Conservation (phyloP, 2,329 filamentous ascomycete genomes). For the Capronia americana region DNA sequence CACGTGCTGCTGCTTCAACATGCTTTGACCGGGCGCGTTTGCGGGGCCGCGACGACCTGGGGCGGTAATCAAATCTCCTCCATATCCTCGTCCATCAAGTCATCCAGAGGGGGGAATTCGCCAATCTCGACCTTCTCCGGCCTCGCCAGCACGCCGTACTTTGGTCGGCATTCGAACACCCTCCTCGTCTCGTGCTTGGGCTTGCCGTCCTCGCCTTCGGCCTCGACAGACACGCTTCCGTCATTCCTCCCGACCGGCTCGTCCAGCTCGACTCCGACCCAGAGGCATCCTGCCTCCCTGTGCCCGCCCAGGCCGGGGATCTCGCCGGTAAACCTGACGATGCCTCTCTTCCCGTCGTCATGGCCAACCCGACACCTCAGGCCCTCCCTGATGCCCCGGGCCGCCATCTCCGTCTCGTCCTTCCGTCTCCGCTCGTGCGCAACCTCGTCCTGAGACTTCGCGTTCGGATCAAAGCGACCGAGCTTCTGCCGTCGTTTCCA, state of each 20-base stretch:
- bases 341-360: slow-evolving; percentile 72
- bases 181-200: slow-evolving; percentile 43
- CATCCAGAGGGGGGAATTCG: slow-evolving; percentile 59
- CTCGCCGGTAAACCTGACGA: slow-evolving; percentile 49
- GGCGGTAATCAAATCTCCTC: slow-evolving; percentile 57
- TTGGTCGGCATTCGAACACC: slow-evolving; percentile 63
- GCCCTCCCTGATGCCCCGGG: slow-evolving; percentile 69
- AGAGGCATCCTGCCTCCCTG: slow-evolving; percentile 38
- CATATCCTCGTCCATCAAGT: slow-evolving; percentile 61
- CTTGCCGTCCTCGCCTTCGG: slow-evolving; percentile 21
- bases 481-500: slow-evolving; percentile 96
- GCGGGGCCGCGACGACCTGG: neutral
- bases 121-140: slow-evolving; percentile 68
- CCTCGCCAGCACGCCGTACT: slow-evolving; percentile 65
- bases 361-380: slow-evolving; percentile 69
- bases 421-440: slow-evolving; percentile 71
- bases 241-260: slow-evolving; percentile 72
- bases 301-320: slow-evolving; percentile 42
- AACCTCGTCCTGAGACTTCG: slow-evolving; percentile 71
- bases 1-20: neutral
- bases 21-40: neutral
- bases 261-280: slow-evolving; percentile 58
- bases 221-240: slow-evolving; percentile 54
- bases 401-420: slow-evolving; percentile 65
- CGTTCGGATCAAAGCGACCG: slow-evolving; percentile 91